Evolutionary conservation across 2,329 filamentous ascomycete species (phyloP), one percentile per base, ranked within the genome.

Genomic region (Paramyrothecium sp.): DNA sequence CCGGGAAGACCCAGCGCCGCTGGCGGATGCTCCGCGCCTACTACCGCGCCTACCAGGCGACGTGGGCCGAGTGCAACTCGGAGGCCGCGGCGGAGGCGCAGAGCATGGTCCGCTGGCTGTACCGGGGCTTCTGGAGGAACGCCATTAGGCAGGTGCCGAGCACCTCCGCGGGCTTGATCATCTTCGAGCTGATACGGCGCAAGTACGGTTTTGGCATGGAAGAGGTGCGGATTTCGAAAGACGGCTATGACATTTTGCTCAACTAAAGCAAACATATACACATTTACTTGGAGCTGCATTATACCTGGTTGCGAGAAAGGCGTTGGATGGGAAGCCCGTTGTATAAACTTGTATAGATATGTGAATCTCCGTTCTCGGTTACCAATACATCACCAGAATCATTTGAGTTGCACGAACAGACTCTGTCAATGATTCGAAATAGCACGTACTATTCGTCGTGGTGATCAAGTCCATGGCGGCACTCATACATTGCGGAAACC

Each of bases 91-190:
- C 74, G 0, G 81, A 87, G 54, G 81, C 84, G 0, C 78, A 82
- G 17, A 81, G 82, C 1, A 78, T 88, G 70, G 69, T 79, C 21
- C 78, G 75, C 16, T 92, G 89, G 82, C 71, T 92, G 7, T 93
- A 89, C 67, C 78, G 84, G 5, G 88, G 86, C 13, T 92, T 92
- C 69, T 86, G 89, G 80, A 84, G 84, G 82, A 87, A 82, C 55
- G 89, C 89, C 1, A 81, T 92, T 54, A 78, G 88, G 5, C 89
- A 92, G 72, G 88, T 91, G 2, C 90, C 90, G 0, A 90, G 88
- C 68, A 92, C 90, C 2, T 89, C 87, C 58, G 89, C 89, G 0
- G 90, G 89, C 0, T 69, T 93, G 58, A 90, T 93, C 63, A 90
- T 91, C 20, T 93, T 93, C 69, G 90, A 93, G 73, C 69, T 93